phyloP scores from a whole-genome alignment of 495 filamentous ascomycete genomes.

The Aspergillus sparsus region DNA sequence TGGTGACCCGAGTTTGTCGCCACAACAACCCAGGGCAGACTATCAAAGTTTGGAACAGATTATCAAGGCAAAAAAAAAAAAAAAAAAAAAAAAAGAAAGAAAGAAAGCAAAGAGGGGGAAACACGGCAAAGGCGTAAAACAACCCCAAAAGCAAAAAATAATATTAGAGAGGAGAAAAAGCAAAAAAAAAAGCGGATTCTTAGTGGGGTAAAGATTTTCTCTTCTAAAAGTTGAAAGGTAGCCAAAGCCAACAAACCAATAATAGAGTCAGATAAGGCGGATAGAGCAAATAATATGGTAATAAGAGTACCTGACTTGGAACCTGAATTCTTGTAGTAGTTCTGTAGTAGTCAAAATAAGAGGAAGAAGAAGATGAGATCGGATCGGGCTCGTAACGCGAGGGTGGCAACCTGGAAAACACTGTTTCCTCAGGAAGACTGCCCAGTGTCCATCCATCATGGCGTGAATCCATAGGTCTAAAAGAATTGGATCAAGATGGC shows the following conservation, averaged over 20 bases:
- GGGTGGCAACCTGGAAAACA: slow-evolving; percentile 9
- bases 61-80: not conserved
- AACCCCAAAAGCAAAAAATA: too few species aligned
- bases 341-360: too few species aligned
- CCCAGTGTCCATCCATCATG: not conserved
- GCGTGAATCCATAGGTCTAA: too few species aligned
- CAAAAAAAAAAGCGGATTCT: slow-evolving; percentile 8
- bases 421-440: not conserved
- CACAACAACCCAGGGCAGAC: slow-evolving; percentile 17
- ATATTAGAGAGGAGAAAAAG: slow-evolving; percentile 2
- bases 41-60: not conserved
- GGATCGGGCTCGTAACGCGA: not conserved
- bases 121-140: too few species aligned
- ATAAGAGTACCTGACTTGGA: not conserved
- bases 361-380: not conserved
- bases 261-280: not conserved
- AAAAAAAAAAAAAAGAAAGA: not conserved
- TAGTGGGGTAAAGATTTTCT: slow-evolving; percentile 9
- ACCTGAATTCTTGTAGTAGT: too few species aligned
- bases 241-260: not conserved
- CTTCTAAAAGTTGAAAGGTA: not conserved
- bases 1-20: slow-evolving; percentile 16
- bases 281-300: slow-evolving; percentile 1
- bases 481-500: too few species aligned
- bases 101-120: not conserved